Evolutionary conservation across 192 early-diverging fungal species (phyloP).

Genomic region (Ramicandelaber brevisporus): DNA sequence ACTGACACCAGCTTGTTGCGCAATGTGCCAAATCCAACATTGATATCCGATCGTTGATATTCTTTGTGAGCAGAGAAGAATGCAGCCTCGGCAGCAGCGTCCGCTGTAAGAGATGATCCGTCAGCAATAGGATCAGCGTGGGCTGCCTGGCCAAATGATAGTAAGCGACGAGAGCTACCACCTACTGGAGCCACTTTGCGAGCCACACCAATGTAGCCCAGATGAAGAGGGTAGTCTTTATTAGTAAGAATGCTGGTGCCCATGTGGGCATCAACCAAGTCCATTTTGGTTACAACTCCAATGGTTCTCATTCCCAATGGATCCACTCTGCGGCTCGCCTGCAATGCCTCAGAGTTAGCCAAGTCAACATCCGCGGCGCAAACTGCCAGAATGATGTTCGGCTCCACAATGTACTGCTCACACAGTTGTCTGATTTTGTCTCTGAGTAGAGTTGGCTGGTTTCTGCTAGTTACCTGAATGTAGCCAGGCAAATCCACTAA

Average conservation of each 20-base stretch:
- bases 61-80: slow-evolving; percentile 27
- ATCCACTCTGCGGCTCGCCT: slow-evolving; percentile 50
- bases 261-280: slow-evolving; percentile 52
- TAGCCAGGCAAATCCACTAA: slow-evolving; percentile 70
- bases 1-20: slow-evolving; percentile 71
- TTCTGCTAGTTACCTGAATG: slow-evolving; percentile 59
- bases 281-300: slow-evolving; percentile 72
- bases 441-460: slow-evolving; percentile 53
- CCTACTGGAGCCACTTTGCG: slow-evolving; percentile 45
- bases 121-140: not conserved
- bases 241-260: slow-evolving; percentile 66
- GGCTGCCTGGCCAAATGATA: not conserved
- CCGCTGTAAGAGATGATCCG: not conserved
- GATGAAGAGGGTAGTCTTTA: slow-evolving; percentile 73
- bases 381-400: slow-evolving; percentile 66
- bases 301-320: slow-evolving; percentile 56
- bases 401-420: slow-evolving; percentile 52
- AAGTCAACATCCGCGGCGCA: slow-evolving; percentile 67
- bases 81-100: slow-evolving; percentile 22
- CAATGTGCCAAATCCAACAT: slow-evolving; percentile 66
- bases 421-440: slow-evolving; percentile 59
- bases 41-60: slow-evolving; percentile 21
- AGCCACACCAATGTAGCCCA: slow-evolving; percentile 93
- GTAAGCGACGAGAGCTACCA: slow-evolving; percentile 6
- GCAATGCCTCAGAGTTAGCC: slow-evolving; percentile 62